phyloP scores from a whole-genome alignment of 2,329 filamentous ascomycete species.

The Cercospora janseana region DNA sequence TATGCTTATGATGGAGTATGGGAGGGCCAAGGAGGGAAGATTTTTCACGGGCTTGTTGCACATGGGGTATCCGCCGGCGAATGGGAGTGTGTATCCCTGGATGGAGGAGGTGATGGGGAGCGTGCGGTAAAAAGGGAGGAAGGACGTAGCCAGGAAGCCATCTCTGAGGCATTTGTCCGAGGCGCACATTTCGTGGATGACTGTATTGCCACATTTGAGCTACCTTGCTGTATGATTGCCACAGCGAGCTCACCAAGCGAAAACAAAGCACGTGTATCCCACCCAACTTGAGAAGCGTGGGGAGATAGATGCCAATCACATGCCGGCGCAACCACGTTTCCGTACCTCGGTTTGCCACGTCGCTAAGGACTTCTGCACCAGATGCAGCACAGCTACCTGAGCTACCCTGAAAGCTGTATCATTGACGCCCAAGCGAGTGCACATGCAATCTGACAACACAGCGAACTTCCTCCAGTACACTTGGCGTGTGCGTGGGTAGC shows the following conservation, averaged over 20 bases:
- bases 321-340: constrained; percentile 3
- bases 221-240: no score
- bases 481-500: neutral
- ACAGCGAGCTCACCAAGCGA: no score
- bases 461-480: neutral
- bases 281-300: neutral
- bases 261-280: neutral
- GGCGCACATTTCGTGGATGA: no score
- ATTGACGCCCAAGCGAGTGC: constrained; percentile 2
- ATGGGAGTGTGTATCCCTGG: constrained; percentile 59
- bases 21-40: constrained; percentile 63
- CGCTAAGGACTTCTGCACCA: constrained; percentile 1
- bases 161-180: no score
- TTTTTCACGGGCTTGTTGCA: constrained; percentile 62
- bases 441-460: neutral
- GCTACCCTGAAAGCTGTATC: constrained; percentile 6
- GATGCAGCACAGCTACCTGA: constrained; percentile 8
- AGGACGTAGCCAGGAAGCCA: neutral
- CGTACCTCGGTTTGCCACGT: constrained; percentile 10
- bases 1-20: constrained; percentile 63
- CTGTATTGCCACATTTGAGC: no score
- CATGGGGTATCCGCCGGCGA: constrained; percentile 66
- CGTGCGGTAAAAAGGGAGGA: neutral
- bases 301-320: constrained; percentile 9
- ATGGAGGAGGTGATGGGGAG: constrained; percentile 55